Conservation (phyloP, 2,329 filamentous ascomycete genomes). For the Parastagonospora nodorum region DNA sequence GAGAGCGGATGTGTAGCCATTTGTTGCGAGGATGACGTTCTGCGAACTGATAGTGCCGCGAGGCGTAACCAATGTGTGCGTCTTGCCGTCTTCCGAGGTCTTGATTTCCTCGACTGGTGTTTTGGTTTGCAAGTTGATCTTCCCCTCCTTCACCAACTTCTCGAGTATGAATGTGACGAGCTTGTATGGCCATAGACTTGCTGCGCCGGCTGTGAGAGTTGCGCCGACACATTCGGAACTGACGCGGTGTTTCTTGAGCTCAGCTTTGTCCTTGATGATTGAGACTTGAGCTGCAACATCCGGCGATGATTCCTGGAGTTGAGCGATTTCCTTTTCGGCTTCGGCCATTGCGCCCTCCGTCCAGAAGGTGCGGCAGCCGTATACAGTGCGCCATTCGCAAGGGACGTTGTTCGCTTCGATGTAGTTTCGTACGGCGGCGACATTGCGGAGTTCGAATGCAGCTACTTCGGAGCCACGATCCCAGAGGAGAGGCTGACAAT, state of each 20-base stretch:
- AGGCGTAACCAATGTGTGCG: conserved; percentile 68
- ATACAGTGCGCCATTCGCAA: conserved; percentile 71
- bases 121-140: conserved; percentile 75
- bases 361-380: conserved; percentile 69
- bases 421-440: conserved; percentile 62
- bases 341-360: conserved; percentile 59
- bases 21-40: conserved; percentile 77
- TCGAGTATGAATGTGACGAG: conserved; percentile 75
- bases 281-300: conserved; percentile 57
- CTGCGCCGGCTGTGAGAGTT: conserved; percentile 68
- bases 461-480: conserved; percentile 64
- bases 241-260: conserved; percentile 59
- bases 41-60: conserved; percentile 69
- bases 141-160: conserved; percentile 54
- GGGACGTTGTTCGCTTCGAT: conserved; percentile 63
- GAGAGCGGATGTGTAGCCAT: conserved; percentile 80
- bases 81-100: conserved; percentile 19
- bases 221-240: conserved; percentile 61
- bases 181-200: conserved; percentile 82
- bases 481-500: conserved; percentile 77
- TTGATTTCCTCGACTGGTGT: conserved; percentile 63
- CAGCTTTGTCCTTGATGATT: conserved; percentile 47
- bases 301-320: conserved; percentile 58
- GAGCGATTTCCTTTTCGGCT: conserved; percentile 57
- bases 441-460: conserved; percentile 74